These are phyloP conservation scores for Dunaliella primolecta DNA, from an alignment of 139 green algal genomes.

Conservation along the genomic window DNA sequence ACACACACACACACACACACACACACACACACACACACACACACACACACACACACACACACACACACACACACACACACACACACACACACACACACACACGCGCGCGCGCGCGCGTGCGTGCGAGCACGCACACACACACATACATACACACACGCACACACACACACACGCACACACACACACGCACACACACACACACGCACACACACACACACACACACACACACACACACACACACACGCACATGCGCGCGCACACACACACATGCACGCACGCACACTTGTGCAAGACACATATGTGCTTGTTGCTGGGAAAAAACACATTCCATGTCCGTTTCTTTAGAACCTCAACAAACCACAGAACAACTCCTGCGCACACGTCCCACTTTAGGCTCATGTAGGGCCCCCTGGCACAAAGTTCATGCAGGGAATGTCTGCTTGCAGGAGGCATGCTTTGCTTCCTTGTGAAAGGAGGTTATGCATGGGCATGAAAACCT, in stretches of 20 bases:
- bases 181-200: neutral
- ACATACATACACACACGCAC: neutral
- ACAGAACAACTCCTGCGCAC: too few species aligned
- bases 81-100: neutral
- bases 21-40: neutral
- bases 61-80: neutral
- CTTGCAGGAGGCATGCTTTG: too few species aligned
- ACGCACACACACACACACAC: neutral
- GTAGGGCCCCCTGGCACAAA: too few species aligned
- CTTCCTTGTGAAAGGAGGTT: too few species aligned
- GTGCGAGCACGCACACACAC: neutral
- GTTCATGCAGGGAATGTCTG: too few species aligned
- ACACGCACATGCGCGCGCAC: neutral
- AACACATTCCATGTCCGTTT: too few species aligned
- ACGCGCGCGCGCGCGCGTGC: neutral
- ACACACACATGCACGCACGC: neutral
- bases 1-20: neutral
- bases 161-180: neutral
- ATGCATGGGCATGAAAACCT: too few species aligned
- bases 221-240: slow-evolving; percentile 2
- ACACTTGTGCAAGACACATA: neutral
- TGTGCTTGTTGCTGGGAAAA: too few species aligned
- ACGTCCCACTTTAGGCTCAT: too few species aligned
- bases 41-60: too few species aligned
- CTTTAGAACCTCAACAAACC: too few species aligned